Base-by-base conservation (phyloP, 75 land plant species). In the Larix kaempferi region DNA sequence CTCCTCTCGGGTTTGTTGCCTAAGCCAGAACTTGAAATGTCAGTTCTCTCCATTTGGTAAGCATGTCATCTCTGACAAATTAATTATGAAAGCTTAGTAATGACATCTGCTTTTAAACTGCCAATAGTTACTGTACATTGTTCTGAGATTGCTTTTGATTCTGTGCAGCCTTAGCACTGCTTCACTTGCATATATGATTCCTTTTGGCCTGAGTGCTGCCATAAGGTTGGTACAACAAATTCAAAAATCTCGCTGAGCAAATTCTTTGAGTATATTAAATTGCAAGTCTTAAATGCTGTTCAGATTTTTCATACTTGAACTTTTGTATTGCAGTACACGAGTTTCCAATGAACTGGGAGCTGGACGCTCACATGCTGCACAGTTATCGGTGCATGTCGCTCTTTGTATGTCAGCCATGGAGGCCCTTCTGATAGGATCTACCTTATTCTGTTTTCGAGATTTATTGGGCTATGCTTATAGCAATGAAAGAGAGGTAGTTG, bases 331-430 rank as follows among this genome's bases (percentile, higher is more conserved):
- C 71, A 93, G 95, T 58, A 89, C 91, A 52, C 75, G 95, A 59
- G 89, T 93, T 75, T 82, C 95, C n/a, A 95, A 95, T 81, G 96
- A 95, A 79, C 75, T 95, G 27, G 98, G 98, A 26, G 95, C 89
- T 56, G 87, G 88, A 33, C 25, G 74, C 12, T 77, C 96, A 35
- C 72, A 71, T 35, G 81, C 79, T 19, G 98, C 92, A n/a, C 81
- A 74, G 2, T 55, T 84, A 59, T 86, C 94, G 23, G 81, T 86
- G 25, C 4, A 71, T 10, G 83, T 84, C 5, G 87, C 77, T 23
- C 14, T 89, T 22, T 16, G 66, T 2, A 74, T 95, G 14, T 82
- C 89, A 22, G 49, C 81, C 11, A 56, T 78, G 52, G 89, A 89
- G 69, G 92, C 90, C 16, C 8, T 83, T 6, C 15, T 85, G 0